Conservation (phyloP, 345 rosid genomes). For the Boechera divaricarpa region DNA sequence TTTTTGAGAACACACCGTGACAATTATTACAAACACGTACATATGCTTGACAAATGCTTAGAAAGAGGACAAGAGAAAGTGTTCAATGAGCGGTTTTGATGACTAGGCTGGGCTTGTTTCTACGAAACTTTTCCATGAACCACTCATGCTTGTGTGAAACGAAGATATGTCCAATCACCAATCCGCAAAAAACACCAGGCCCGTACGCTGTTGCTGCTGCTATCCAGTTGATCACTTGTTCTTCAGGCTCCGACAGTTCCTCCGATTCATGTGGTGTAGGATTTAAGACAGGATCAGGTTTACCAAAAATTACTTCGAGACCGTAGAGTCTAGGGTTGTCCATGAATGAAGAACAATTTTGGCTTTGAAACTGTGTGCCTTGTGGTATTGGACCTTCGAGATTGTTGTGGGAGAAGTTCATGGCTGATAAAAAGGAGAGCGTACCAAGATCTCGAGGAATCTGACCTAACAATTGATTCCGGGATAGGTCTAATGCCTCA, state of each 20-base stretch:
- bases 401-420: conserved; percentile 21
- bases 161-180: conserved; percentile 11
- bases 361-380: conserved; percentile 19
- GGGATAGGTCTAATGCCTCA: conserved; percentile 3
- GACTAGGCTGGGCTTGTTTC: background rate
- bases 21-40: background rate
- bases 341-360: background rate
- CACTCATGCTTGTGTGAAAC: background rate
- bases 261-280: background rate
- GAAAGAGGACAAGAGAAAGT: background rate
- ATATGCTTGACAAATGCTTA: conserved; percentile 8
- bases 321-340: background rate
- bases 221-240: conserved; percentile 14
- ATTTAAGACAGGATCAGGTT: background rate
- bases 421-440: background rate
- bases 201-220: background rate
- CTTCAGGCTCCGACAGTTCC: background rate
- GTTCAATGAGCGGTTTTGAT: background rate
- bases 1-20: background rate
- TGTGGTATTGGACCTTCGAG: conserved; percentile 11
- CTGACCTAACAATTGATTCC: background rate
- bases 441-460: background rate
- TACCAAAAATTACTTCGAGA: background rate
- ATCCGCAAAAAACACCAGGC: conserved; percentile 4
- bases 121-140: background rate